Evolutionary conservation across 192 early-diverging fungal species (phyloP).

Genomic region (Entomortierella parvispora): DNA sequence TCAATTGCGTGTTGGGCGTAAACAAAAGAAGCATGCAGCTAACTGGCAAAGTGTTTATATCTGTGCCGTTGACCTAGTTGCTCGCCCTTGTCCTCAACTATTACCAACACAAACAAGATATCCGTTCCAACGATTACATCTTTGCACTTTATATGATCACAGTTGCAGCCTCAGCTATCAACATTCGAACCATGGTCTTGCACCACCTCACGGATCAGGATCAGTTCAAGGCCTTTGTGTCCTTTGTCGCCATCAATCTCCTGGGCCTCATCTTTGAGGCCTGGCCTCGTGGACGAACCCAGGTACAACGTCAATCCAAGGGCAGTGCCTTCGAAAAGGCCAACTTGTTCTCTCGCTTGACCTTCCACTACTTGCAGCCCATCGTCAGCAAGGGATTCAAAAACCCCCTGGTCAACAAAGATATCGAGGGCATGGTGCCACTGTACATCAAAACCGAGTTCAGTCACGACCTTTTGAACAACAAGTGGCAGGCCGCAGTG

Average conservation of each 20-base stretch:
- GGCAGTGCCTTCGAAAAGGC: slow-evolving; percentile 43
- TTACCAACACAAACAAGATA: slow-evolving; percentile 37
- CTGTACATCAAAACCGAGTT: slow-evolving; percentile 25
- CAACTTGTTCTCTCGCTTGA: slow-evolving; percentile 40
- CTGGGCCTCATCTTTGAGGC: slow-evolving; percentile 37
- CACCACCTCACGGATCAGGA: slow-evolving; percentile 18
- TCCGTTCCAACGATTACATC: slow-evolving; percentile 41
- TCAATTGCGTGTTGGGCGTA: neutral
- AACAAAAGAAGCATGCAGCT: neutral
- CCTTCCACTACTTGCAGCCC: slow-evolving; percentile 52
- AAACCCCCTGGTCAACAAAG: slow-evolving; percentile 29
- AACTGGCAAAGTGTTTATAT: neutral
- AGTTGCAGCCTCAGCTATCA: slow-evolving; percentile 31
- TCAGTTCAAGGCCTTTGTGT: slow-evolving; percentile 42
- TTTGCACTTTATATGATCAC: slow-evolving; percentile 26
- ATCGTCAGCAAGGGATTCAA: slow-evolving; percentile 39
- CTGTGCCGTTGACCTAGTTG: slow-evolving; percentile 8
- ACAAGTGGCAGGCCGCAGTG: slow-evolving; percentile 17
- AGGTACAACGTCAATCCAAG: slow-evolving; percentile 10
- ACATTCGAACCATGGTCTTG: slow-evolving; percentile 45
- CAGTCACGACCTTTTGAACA: slow-evolving; percentile 27
- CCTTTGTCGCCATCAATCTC: slow-evolving; percentile 38
- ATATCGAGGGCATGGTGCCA: slow-evolving; percentile 47
- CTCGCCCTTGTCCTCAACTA: slow-evolving; percentile 18
- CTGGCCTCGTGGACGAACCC: slow-evolving; percentile 33